Conservation (phyloP, 2,329 filamentous ascomycete genomes). For the Lecanicillium sp. region DNA sequence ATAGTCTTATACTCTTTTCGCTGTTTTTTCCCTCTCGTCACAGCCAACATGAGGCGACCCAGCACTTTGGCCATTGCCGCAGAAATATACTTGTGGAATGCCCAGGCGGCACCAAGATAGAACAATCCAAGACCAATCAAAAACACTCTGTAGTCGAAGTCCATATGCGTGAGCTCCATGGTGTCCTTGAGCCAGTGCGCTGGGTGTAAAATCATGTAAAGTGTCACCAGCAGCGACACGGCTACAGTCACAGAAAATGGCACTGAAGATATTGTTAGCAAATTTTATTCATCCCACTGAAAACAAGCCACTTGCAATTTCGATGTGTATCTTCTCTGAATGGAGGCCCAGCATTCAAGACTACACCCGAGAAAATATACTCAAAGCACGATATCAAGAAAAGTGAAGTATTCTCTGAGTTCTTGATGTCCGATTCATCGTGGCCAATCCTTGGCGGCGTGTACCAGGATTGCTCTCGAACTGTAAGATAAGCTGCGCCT, state of each 20-base stretch:
- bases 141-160: slow-evolving; percentile 61
- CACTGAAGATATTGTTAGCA: slow-evolving; percentile 36
- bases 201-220: slow-evolving; percentile 75
- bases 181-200: slow-evolving; percentile 57
- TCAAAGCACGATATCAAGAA: slow-evolving; percentile 91
- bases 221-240: slow-evolving; percentile 55
- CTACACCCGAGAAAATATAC: slow-evolving; percentile 83
- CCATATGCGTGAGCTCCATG: slow-evolving; percentile 83
- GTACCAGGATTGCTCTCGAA: slow-evolving; percentile 78
- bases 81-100: slow-evolving; percentile 4
- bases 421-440: slow-evolving; percentile 76
- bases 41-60: neutral
- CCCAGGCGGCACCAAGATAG: slow-evolving; percentile 52
- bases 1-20: slow-evolving; percentile 7
- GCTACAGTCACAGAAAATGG: slow-evolving; percentile 77
- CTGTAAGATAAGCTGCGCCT: slow-evolving; percentile 61
- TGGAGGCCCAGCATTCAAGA: slow-evolving; percentile 83
- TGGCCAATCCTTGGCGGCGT: slow-evolving; percentile 69
- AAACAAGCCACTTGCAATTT: slow-evolving; percentile 55
- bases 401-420: slow-evolving; percentile 86
- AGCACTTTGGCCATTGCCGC: slow-evolving; percentile 1
- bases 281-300: neutral
- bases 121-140: slow-evolving; percentile 61
- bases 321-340: slow-evolving; percentile 73
- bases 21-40: slow-evolving; percentile 1